phyloP scores from a whole-genome alignment of 257 asterid genomes.

The Asclepias syriaca region DNA sequence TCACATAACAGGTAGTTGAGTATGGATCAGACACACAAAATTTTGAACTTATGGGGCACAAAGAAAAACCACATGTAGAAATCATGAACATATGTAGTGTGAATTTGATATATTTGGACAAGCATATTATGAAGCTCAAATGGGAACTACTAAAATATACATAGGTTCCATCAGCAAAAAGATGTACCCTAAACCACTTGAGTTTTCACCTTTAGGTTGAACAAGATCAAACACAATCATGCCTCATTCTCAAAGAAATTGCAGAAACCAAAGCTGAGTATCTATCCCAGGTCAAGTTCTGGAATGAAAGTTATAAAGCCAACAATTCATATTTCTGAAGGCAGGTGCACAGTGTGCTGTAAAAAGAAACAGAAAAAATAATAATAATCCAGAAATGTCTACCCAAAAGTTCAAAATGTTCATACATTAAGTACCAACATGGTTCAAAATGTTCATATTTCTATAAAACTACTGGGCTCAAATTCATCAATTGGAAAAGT shows the following conservation, averaged over 20 bases:
- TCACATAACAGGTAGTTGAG: constrained; percentile 15
- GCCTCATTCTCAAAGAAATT: not conserved
- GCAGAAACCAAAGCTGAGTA: not conserved
- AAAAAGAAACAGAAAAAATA: no score
- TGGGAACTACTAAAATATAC: not conserved
- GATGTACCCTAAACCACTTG: not conserved
- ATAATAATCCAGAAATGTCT: not conserved
- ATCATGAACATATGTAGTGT: not conserved
- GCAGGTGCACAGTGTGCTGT: not conserved
- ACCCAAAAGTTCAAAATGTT: not conserved
- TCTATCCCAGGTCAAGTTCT: not conserved
- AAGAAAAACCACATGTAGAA: constrained; percentile 1
- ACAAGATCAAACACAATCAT: not conserved
- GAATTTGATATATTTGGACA: not conserved
- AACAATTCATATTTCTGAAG: not conserved
- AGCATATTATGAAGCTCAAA: not conserved
- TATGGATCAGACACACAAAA: not conserved
- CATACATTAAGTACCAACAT: not conserved
- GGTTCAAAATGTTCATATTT: not conserved
- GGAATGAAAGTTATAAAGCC: not conserved
- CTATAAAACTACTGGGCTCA: not conserved
- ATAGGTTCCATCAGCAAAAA: not conserved
- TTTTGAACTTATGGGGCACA: not conserved
- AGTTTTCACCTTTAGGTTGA: not conserved
- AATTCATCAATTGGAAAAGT: not conserved